These are phyloP conservation scores for Chrysoporthe austroafricana DNA, from an alignment of 2,329 filamentous ascomycete genomes.

Conservation along the genomic window DNA sequence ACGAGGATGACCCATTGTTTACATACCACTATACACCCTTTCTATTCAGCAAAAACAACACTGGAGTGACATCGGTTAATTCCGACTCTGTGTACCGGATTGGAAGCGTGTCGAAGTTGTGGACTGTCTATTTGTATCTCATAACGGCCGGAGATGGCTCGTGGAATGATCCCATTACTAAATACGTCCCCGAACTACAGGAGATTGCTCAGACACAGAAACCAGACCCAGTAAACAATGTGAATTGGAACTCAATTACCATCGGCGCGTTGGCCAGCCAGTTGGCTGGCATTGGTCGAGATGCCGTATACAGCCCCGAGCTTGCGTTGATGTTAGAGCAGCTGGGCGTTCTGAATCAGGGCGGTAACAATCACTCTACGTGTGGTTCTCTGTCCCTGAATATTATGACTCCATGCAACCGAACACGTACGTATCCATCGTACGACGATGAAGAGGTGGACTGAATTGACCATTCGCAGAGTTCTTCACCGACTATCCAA, in stretches of 20 bases:
- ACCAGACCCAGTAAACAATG: conserved; percentile 33
- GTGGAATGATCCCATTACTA: conserved; percentile 46
- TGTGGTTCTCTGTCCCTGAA: conserved; percentile 24
- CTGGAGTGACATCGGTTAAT: conserved; percentile 35
- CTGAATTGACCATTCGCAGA: conserved; percentile 16
- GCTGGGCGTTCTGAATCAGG: conserved; percentile 25
- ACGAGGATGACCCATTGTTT: conserved; percentile 32
- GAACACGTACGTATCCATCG: not conserved
- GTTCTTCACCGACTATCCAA: conserved; percentile 35
- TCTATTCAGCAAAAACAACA: conserved; percentile 27
- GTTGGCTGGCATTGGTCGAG: conserved; percentile 41
- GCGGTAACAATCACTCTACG: conserved; percentile 13
- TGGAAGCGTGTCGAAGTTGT: conserved; percentile 50
- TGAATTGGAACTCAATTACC: conserved; percentile 41
- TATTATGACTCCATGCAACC: conserved; percentile 28
- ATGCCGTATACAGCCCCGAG: conserved; percentile 24
- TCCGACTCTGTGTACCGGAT: conserved; percentile 44
- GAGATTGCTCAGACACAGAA: conserved; percentile 23
- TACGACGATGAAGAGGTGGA: not conserved
- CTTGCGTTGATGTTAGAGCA: conserved; percentile 4
- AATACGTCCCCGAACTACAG: conserved; percentile 47
- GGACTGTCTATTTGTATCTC: conserved; percentile 47
- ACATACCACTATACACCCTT: conserved; percentile 33
- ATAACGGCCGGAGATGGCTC: conserved; percentile 43
- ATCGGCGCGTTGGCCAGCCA: conserved; percentile 43